A percentile compares a stretch with the other conserved stretches of the same genome.
phyloP scores from a whole-genome alignment of 805 yeast species.

The Candida jianshihensis region DNA sequence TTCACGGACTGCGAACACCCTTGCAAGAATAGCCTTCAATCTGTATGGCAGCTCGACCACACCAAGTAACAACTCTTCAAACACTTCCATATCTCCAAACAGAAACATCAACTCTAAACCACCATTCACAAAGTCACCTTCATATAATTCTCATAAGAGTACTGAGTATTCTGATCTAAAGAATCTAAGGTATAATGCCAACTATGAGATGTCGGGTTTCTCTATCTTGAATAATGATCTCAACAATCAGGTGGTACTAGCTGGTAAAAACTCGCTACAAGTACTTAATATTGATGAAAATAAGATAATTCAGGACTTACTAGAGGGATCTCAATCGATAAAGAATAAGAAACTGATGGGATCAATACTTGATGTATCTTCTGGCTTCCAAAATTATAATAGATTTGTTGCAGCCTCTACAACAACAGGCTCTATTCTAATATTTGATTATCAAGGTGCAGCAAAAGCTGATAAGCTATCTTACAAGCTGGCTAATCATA shows the following conservation, averaged over 20 bases:
- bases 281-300: constrained; percentile 28
- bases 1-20: constrained; percentile 20
- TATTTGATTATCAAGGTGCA: constrained; percentile 22
- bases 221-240: constrained; percentile 13
- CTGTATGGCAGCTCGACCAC: constrained; percentile 38
- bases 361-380: constrained; percentile 34
- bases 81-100: constrained; percentile 14
- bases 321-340: constrained; percentile 19
- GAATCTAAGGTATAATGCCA: constrained; percentile 23
- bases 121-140: constrained; percentile 1
- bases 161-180: constrained; percentile 2
- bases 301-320: constrained; percentile 29
- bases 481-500: constrained; percentile 32
- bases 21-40: constrained; percentile 54
- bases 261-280: constrained; percentile 37
- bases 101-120: constrained; percentile 6
- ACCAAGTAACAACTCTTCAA: constrained; percentile 5
- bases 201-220: constrained; percentile 24
- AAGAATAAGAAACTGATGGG: constrained; percentile 31
- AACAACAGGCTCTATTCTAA: constrained; percentile 40
- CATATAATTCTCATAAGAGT: neutral
- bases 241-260: constrained; percentile 27
- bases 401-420: constrained; percentile 37
- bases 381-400: constrained; percentile 34
- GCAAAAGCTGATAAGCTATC: constrained; percentile 24